Evolutionary conservation across 192 early-diverging fungal genomes (phyloP), one percentile per base, ranked within the genome.

Genomic region (Backusella parvicylindrica): DNA sequence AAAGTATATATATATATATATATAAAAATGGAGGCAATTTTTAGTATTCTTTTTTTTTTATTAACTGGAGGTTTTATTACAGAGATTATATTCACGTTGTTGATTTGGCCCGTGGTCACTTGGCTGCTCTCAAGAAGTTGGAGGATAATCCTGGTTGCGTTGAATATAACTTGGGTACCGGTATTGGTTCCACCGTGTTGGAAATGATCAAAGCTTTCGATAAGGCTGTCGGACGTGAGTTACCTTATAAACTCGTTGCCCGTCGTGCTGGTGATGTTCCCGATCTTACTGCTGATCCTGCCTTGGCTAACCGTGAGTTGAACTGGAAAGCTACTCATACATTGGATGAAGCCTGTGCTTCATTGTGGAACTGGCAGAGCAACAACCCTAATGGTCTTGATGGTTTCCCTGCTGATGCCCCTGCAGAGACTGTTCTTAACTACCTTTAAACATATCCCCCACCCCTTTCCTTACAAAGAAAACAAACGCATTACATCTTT

Each of bases 31-130:
- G 28, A 28, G n/a, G 12, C 2, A 63, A 6, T 31, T 21, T n/a
- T 82, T 7, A n/a, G 26, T 30, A 6, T 36, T 31, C 9, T 23
- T 1, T 32, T 13, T 64, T 21, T 11, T 49, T 41, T 64, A 28
- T 38, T 63, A 60, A 60, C 53, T 60, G 12, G 0, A 0, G 50
- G 5, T 32, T 63, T n/a, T 53, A 23, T 49, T 15, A 23, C 67
- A 87, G 96, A 47, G 98, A 99, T 82, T 99, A 99, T 81, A 93
- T 99, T 68, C 96, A 99, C 81, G 96, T 99, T 9, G 92, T 94
- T 71, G 98, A 99, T 79, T 84, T 98, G 37, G 93, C 97, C 4
- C 77, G 85, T 40, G 98, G 93, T 15, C 98, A 99, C 76, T 90
- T 97, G 35, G 89, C 90, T 60, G 95, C 97, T 2, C 78, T 99